Evolutionary conservation across 257 asterid genomes (phyloP).

Genomic region (Plantago major): DNA sequence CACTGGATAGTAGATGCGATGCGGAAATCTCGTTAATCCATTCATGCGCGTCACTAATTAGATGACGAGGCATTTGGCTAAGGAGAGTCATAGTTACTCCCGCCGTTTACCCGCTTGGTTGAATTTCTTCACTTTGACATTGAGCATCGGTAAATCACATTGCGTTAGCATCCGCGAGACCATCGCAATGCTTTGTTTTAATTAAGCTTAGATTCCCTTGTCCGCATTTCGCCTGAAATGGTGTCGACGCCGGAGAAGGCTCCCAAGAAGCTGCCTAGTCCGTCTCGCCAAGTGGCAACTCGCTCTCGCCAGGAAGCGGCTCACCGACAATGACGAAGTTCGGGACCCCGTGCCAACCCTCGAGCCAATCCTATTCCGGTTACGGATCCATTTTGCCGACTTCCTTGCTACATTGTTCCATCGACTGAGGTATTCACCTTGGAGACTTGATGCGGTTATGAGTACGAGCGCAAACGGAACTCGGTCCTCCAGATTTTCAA

Average conservation of each 20-base stretch:
- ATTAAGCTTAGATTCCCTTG: too few species aligned
- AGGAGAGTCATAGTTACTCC: conserved; percentile 56
- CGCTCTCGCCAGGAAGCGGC: neutral
- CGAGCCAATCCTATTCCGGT: conserved; percentile 5
- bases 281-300: neutral
- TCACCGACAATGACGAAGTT: neutral
- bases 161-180: too few species aligned
- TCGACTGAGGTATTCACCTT: conserved; percentile 23
- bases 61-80: conserved; percentile 81
- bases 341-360: conserved; percentile 10
- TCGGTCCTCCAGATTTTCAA: conserved; percentile 65
- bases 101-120: conserved; percentile 27
- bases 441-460: conserved; percentile 27
- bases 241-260: too few species aligned
- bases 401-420: conserved; percentile 33
- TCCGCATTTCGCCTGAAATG: too few species aligned
- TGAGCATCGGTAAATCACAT: too few species aligned
- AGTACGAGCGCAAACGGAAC: conserved; percentile 19
- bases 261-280: too few species aligned
- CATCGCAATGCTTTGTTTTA: too few species aligned
- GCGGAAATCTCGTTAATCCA: conserved; percentile 45
- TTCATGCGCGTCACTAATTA: conserved; percentile 60
- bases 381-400: conserved; percentile 17
- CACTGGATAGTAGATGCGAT: neutral
- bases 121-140: too few species aligned